These are phyloP conservation scores for Globisporangium recalcitrans DNA, from an alignment of 352 stramenopile species.

Conservation along the genomic window DNA sequence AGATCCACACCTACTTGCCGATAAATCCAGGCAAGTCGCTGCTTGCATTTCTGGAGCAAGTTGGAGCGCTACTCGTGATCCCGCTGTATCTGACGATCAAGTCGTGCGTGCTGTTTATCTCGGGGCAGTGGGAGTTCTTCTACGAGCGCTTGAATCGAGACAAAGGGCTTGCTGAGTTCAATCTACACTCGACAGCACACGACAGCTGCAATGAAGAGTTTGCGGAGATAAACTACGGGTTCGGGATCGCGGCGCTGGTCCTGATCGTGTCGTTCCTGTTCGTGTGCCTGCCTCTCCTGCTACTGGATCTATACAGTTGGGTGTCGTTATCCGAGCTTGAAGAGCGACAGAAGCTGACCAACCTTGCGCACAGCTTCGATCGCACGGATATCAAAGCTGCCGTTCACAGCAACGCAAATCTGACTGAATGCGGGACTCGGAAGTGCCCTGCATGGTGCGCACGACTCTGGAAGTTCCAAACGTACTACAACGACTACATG, in stretches of 20 bases:
- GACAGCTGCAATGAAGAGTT: constrained; percentile 19
- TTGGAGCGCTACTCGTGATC: constrained; percentile 46
- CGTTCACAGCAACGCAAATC: constrained; percentile 50
- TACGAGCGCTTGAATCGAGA: constrained; percentile 13
- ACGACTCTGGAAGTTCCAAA: constrained; percentile 12
- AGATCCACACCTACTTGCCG: constrained; percentile 37
- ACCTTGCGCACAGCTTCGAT: constrained; percentile 26
- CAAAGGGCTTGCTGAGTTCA: constrained; percentile 8
- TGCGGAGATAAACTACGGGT: constrained; percentile 30
- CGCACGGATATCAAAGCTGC: constrained; percentile 35
- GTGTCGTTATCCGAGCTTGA: constrained; percentile 42
- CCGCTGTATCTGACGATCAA: constrained; percentile 53
- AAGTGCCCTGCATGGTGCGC: background rate
- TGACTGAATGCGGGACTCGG: constrained; percentile 23
- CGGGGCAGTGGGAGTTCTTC: constrained; percentile 30
- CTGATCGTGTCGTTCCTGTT: constrained; percentile 48
- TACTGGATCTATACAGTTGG: constrained; percentile 58
- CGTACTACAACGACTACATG: constrained; percentile 41
- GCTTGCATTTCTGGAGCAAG: constrained; percentile 33
- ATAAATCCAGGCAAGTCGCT: constrained; percentile 31
- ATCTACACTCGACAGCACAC: constrained; percentile 17
- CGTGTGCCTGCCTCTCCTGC: constrained; percentile 42
- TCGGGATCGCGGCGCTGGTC: constrained; percentile 32
- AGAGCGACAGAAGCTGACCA: constrained; percentile 21
- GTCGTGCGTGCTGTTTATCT: constrained; percentile 54